Conservation (phyloP, 257 asterid species). For the Rhazya stricta region DNA sequence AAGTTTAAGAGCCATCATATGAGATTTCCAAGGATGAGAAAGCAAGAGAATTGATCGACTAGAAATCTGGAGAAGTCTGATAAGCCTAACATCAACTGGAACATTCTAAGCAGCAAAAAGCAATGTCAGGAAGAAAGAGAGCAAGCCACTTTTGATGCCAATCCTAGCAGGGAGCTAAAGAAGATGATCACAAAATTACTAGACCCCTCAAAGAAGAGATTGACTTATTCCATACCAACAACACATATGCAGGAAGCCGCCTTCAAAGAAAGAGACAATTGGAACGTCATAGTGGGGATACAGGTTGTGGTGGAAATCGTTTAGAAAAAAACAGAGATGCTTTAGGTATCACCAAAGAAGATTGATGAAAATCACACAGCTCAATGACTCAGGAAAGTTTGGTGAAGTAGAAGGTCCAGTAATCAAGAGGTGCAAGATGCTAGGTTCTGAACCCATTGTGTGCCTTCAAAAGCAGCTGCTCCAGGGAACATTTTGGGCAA, state of each 20-base stretch:
- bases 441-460: constrained; percentile 77
- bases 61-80: constrained; percentile 47
- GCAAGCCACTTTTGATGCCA: constrained; percentile 45
- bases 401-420: constrained; percentile 77
- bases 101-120: constrained; percentile 56
- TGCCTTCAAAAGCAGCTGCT: constrained; percentile 67
- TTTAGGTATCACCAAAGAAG: constrained; percentile 83
- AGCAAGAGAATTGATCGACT: constrained; percentile 56
- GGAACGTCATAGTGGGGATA: constrained; percentile 19
- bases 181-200: constrained; percentile 52
- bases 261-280: constrained; percentile 29
- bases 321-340: constrained; percentile 59
- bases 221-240: constrained; percentile 41
- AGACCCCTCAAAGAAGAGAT: constrained; percentile 53
- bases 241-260: constrained; percentile 24
- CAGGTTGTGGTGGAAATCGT: constrained; percentile 29
- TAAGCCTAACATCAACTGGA: constrained; percentile 49
- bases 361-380: constrained; percentile 56
- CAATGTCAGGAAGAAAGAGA: constrained; percentile 69
- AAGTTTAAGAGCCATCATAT: constrained; percentile 44
- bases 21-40: constrained; percentile 59
- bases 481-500: constrained; percentile 55
- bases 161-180: constrained; percentile 38
- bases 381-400: constrained; percentile 43
- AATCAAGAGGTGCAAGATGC: constrained; percentile 65